Base-by-base conservation (phyloP, 495 filamentous ascomycete species). In the Neurospora africana region DNA sequence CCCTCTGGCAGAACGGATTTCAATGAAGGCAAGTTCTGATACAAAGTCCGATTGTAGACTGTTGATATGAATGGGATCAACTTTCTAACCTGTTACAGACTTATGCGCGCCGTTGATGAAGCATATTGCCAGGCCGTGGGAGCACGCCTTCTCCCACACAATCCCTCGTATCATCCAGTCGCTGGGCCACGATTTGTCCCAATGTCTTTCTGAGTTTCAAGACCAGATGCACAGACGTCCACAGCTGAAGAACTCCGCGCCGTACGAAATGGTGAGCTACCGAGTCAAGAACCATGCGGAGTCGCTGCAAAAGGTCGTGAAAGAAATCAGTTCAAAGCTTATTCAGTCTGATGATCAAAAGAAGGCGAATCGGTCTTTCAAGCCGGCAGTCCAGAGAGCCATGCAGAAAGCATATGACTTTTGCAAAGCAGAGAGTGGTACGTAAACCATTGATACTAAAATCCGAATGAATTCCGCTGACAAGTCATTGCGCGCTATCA, bases 331-430 rank as follows among this genome's bases (percentile, higher is more conserved):
- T 5, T 0, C 30, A 33, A 74, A 76, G 9, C 67, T 75, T 0
- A 83, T 89, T 69, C 80, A 75, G 5, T 72, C 71, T 36, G 19
- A 43, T n/a, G 17, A 76, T 1, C 87, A 88, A 72, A 82, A 84
- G 39, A 84, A 88, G 21, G 85, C 86, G 27, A 89, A 85, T 71
- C 84, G 88, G 19, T 80, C 84, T 53, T 86, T 89, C 70, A 81
- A 78, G 13, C 85, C 84, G 0, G 77, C 82, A 13, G 82, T 90
- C 27, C 74, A 76, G n/a, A 33, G 71, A 30, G 73, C 72, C 36
- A 86, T 90, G 82, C 33, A 40, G 2, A 33, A 72, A 5, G 82
- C 79, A 6, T 90, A 89, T 69, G 69, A 78, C 1, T 44, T 70
- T 5, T 89, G 87, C 72, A 72, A 72, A 17, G 43, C 75, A 3